Evolutionary conservation across 1,139 yeast genomes (phyloP).

Genomic region (Taphrina pruni): DNA sequence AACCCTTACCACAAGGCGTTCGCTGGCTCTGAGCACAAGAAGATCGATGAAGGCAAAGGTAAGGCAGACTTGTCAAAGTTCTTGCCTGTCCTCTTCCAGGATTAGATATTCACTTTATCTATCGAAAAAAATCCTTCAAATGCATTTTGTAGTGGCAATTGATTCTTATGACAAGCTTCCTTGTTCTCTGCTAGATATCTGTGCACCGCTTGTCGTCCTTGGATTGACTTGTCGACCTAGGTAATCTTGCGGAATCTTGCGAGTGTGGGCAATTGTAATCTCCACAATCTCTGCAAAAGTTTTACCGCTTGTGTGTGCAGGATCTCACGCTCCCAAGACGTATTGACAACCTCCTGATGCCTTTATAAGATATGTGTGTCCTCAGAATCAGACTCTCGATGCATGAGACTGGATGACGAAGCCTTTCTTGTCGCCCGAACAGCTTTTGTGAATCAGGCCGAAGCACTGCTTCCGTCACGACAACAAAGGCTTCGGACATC

Average conservation of each 20-base stretch:
- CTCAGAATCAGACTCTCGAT: too few relatives aligned
- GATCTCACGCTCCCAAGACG: too few relatives aligned
- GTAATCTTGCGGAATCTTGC: too few relatives aligned
- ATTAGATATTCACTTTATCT: slow-evolving; percentile 12
- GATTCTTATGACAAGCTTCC: background rate
- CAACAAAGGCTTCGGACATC: background rate
- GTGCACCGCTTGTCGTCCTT: background rate
- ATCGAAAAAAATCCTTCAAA: background rate
- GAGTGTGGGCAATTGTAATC: too few relatives aligned
- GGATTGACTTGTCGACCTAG: too few relatives aligned
- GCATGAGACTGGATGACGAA: background rate
- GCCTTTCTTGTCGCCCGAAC: background rate
- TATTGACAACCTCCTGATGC: too few relatives aligned
- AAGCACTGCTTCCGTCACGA: background rate
- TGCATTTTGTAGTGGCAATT: slow-evolving; percentile 19
- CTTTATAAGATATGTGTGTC: too few relatives aligned
- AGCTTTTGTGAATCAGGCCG: background rate
- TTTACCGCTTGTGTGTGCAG: too few relatives aligned
- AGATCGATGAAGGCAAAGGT: slow-evolving; percentile 34
- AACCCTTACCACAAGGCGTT: slow-evolving; percentile 74
- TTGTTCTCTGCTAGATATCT: background rate
- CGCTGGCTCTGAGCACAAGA: slow-evolving; percentile 41
- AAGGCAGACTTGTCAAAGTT: slow-evolving; percentile 37
- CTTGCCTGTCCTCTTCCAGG: slow-evolving; percentile 34
- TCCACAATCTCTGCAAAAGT: too few relatives aligned